Evolutionary conservation across 2,329 filamentous ascomycete species (phyloP).

Genomic region (Pezizomycotina sp.): DNA sequence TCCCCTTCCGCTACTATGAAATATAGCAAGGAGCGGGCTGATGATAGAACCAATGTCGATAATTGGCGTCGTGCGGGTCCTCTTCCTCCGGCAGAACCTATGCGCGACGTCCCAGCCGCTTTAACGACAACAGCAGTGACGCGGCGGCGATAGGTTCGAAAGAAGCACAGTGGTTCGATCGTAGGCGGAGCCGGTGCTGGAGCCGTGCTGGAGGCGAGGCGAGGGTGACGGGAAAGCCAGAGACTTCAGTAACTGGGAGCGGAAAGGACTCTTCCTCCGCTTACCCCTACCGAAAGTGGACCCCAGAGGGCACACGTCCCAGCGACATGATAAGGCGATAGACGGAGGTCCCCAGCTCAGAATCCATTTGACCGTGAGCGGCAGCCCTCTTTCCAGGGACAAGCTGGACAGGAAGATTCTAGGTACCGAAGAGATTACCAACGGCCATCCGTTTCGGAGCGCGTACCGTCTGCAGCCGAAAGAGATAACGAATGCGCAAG

Average conservation of each 20-base stretch:
- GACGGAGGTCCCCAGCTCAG: constrained; percentile 34
- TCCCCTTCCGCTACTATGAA: constrained; percentile 28
- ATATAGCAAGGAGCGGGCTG: constrained; percentile 69
- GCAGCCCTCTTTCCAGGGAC: constrained; percentile 63
- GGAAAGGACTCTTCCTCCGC: constrained; percentile 79
- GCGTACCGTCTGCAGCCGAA: constrained; percentile 71
- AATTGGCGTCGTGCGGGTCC: constrained; percentile 81
- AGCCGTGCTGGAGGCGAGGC: too few species aligned
- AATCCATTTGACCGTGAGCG: constrained; percentile 44
- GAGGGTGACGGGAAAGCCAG: constrained; percentile 59
- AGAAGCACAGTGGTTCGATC: constrained; percentile 48
- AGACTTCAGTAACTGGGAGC: constrained; percentile 84
- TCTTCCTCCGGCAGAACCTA: constrained; percentile 42
- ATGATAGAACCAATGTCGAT: constrained; percentile 66
- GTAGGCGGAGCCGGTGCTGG: constrained; percentile 35
- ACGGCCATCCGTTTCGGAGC: constrained; percentile 45
- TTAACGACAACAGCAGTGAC: constrained; percentile 35
- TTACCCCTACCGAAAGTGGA: constrained; percentile 33
- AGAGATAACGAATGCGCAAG: constrained; percentile 80
- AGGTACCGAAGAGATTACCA: constrained; percentile 58
- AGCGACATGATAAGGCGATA: constrained; percentile 42
- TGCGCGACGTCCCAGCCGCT: constrained; percentile 34
- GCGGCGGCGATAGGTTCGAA: constrained; percentile 42
- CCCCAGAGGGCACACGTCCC: constrained; percentile 43
- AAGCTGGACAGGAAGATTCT: constrained; percentile 42